Percentiles rank a stretch among this genome's conserved stretches.
phyloP scores from a whole-genome alignment of 805 yeast species.

The Jamesozyma spencerorum region DNA sequence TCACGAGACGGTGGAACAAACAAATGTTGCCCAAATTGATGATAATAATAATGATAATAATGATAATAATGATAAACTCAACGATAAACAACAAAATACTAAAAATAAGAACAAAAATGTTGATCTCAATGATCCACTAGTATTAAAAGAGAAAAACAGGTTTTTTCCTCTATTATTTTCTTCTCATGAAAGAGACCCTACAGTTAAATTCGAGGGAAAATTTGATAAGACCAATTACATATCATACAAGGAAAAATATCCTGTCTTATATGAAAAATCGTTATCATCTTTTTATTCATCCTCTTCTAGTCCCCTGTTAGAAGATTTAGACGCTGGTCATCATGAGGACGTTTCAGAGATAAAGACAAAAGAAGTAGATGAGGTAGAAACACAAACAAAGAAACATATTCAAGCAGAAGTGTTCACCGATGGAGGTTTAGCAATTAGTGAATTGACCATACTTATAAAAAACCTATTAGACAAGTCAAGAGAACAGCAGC shows the following conservation, averaged over 20 bases:
- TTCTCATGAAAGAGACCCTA: conserved; percentile 15
- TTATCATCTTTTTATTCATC: conserved; percentile 13
- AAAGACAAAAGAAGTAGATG: not conserved
- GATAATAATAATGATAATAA: not conserved
- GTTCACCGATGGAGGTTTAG: conserved; percentile 26
- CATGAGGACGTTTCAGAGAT: not conserved
- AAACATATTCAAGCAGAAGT: conserved; percentile 23
- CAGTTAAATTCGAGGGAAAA: conserved; percentile 10
- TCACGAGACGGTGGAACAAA: not conserved
- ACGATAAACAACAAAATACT: not conserved
- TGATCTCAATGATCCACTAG: conserved; percentile 17
- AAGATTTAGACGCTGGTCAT: too few species aligned
- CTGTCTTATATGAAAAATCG: conserved; percentile 20
- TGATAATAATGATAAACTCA: not conserved
- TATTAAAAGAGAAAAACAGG: conserved; percentile 29
- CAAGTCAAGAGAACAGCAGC: conserved; percentile 34
- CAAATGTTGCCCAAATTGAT: not conserved
- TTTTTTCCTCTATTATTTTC: conserved; percentile 32
- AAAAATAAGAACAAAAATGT: not conserved
- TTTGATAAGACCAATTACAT: conserved; percentile 5
- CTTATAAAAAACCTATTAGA: conserved; percentile 32
- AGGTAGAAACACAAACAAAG: not conserved
- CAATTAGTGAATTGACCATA: conserved; percentile 20
- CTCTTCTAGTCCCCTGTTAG: not conserved
- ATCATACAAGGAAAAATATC: conserved; percentile 20